Base-by-base conservation (phyloP, 805 yeast species). In the Candida vartiovaarae region DNA sequence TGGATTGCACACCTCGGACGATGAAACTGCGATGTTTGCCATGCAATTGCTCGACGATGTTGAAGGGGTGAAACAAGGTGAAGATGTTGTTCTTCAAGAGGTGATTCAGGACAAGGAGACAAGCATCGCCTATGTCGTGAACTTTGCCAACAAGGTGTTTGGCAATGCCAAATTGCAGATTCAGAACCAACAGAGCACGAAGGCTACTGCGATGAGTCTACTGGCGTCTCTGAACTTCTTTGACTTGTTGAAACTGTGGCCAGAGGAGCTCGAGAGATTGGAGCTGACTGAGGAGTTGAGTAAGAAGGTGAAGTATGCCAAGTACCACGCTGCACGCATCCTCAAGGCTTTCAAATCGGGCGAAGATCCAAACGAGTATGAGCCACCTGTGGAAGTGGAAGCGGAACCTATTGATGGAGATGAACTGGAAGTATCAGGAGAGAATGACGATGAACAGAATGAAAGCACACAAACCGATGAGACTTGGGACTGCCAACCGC, bases 41-140 rank as follows among this genome's bases (percentile, higher is more conserved):
- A 65, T 82, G 38, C 56, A 60, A 3, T 64, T 93, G 37, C 64
- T 91, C 43, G 95, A 84, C 55, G 75, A 74, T 3, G 77, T 93
- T 32, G 99, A 93, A 57, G 46, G 53, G 2, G 64, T 72, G 46
- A 82, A 80, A 54, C 49, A 45, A 2, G 52, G 53, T 6, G 64
- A 69, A 0, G 63, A 62, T 4, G 47, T 67, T 20, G 52, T 66
- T 23, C 52, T 76, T 3, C 60, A 55, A 34, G 75, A 71, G 15
- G 69, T 87, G 9, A 64, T 90, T 20, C 64, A 63, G 27, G 86
- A 83, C 52, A 80, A 78, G 48, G 74, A 70, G 8, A 70, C 80
- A n/a, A 75, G 81, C 7, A 68, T 69, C 44, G 72, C 71, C 3
- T 76, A 82, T 45, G 71, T 78, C 4, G 65, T 74, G 47, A 71